Percentiles rank a stretch among this genome's conserved stretches.
Evolutionary conservation across 1,284 basidiomycete genomes (phyloP).

Genomic region (Microbotryum silenes-acaulis): DNA sequence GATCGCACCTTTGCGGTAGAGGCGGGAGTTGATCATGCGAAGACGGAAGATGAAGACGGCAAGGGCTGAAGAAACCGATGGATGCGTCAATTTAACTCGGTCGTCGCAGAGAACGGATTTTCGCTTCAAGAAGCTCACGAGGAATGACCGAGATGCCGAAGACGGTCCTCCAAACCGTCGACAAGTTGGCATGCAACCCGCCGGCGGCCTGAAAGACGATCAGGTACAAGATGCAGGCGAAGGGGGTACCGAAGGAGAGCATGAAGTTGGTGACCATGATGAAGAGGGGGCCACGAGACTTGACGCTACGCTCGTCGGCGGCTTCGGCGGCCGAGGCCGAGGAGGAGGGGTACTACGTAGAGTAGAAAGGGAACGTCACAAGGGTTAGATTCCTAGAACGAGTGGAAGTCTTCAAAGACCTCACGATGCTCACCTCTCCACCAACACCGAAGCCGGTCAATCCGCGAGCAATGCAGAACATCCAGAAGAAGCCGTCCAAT

Average conservation of each 20-base stretch:
- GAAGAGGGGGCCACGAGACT: conserved; percentile 60
- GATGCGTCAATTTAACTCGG: too few species aligned
- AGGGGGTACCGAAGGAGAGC: conserved; percentile 53
- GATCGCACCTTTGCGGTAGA: conserved; percentile 60
- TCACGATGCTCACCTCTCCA: conserved; percentile 34
- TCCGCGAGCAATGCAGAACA: conserved; percentile 62
- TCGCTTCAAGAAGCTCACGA: conserved; percentile 32
- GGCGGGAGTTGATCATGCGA: conserved; percentile 59
- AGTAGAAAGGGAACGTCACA: too few species aligned
- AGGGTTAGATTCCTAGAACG: too few species aligned
- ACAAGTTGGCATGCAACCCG: conserved; percentile 49
- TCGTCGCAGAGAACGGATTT: background rate
- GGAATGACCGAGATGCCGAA: conserved; percentile 64
- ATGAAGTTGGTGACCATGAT: conserved; percentile 44
- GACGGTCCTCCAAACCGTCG: conserved; percentile 66
- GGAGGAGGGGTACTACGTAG: conserved; percentile 66
- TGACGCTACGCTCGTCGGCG: conserved; percentile 60
- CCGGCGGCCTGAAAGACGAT: conserved; percentile 63
- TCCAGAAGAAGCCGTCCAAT: conserved; percentile 60
- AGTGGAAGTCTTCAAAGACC: conserved; percentile 45
- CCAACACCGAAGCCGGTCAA: conserved; percentile 53
- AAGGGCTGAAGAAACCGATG: conserved; percentile 40
- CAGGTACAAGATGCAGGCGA: conserved; percentile 62
- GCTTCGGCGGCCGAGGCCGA: conserved; percentile 60
- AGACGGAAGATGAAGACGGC: conserved; percentile 64